Evolutionary conservation across 1,139 yeast species (phyloP).

Genomic region (Zhuliangozyma blackwelliae): DNA sequence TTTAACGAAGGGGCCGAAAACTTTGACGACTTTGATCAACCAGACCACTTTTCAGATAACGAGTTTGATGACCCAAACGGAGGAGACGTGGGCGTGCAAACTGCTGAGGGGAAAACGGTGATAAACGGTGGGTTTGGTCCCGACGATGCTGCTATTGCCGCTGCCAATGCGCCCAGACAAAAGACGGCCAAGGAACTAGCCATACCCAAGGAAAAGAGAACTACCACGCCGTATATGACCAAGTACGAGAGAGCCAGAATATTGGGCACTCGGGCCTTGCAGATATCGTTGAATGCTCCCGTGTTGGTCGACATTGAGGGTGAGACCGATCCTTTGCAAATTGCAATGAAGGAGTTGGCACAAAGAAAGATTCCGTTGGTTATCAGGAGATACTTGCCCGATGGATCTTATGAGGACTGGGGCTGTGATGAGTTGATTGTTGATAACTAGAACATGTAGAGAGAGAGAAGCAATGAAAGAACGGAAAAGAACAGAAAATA

Average conservation of each 20-base stretch:
- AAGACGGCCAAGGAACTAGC: slow-evolving; percentile 79
- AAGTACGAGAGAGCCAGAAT: slow-evolving; percentile 97
- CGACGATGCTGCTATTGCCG: slow-evolving; percentile 51
- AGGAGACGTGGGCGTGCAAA: slow-evolving; percentile 48
- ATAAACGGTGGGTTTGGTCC: slow-evolving; percentile 66
- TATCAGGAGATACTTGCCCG: slow-evolving; percentile 93
- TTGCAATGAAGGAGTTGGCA: slow-evolving; percentile 93
- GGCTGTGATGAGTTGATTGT: slow-evolving; percentile 96
- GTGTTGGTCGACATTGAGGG: slow-evolving; percentile 97
- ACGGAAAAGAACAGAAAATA: too few species aligned
- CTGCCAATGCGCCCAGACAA: slow-evolving; percentile 8
- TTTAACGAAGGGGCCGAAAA: slow-evolving; percentile 79
- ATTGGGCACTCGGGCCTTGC: slow-evolving; percentile 93
- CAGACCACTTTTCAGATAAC: slow-evolving; percentile 69
- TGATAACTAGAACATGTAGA: slow-evolving; percentile 48
- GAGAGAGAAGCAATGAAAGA: too few species aligned
- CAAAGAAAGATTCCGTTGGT: slow-evolving; percentile 95
- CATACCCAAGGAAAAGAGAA: slow-evolving; percentile 80
- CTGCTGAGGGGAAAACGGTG: slow-evolving; percentile 72
- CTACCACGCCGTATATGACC: slow-evolving; percentile 98
- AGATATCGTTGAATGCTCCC: slow-evolving; percentile 96
- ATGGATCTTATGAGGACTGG: slow-evolving; percentile 98
- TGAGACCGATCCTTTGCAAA: slow-evolving; percentile 98
- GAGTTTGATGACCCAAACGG: slow-evolving; percentile 36
- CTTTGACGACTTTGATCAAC: slow-evolving; percentile 75